These are phyloP conservation scores for Pichia californica DNA, from an alignment of 805 yeast species.

Conservation along the genomic window DNA sequence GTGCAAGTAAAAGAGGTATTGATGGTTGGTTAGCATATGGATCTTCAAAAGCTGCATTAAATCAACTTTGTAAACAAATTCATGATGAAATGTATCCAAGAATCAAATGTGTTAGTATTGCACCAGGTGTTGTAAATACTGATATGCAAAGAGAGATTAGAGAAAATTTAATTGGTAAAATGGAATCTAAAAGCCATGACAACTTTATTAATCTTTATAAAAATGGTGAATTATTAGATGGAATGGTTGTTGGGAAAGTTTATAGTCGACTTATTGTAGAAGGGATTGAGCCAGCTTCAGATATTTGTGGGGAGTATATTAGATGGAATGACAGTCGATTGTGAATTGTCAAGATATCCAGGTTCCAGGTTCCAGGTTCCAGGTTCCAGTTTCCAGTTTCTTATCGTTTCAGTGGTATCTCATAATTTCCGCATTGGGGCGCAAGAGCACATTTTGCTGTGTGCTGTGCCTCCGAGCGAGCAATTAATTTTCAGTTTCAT, in stretches of 20 bases:
- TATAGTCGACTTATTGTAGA: constrained; percentile 58
- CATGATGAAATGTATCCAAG: constrained; percentile 58
- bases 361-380: too few relatives aligned
- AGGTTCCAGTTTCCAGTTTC: too few relatives aligned
- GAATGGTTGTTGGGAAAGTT: constrained; percentile 66
- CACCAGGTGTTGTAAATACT: constrained; percentile 95
- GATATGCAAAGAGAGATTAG: constrained; percentile 81
- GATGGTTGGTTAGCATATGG: constrained; percentile 93
- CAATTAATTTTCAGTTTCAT: background rate
- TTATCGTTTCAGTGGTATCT: too few relatives aligned
- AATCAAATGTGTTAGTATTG: constrained; percentile 62
- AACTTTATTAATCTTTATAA: constrained; percentile 60
- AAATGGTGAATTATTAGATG: constrained; percentile 52
- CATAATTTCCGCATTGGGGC: background rate
- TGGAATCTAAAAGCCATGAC: constrained; percentile 54
- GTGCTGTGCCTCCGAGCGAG: background rate
- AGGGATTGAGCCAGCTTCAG: constrained; percentile 51
- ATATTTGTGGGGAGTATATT: constrained; percentile 60
- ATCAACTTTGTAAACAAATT: constrained; percentile 62
- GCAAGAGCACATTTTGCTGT: background rate
- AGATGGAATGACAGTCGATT: constrained; percentile 34
- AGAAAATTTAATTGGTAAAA: constrained; percentile 47
- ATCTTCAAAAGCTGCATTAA: constrained; percentile 84
- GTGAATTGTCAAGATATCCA: too few relatives aligned
- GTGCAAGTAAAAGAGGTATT: constrained; percentile 63